phyloP scores from a whole-genome alignment of 345 rosid genomes.

The Linum usitatissimum region DNA sequence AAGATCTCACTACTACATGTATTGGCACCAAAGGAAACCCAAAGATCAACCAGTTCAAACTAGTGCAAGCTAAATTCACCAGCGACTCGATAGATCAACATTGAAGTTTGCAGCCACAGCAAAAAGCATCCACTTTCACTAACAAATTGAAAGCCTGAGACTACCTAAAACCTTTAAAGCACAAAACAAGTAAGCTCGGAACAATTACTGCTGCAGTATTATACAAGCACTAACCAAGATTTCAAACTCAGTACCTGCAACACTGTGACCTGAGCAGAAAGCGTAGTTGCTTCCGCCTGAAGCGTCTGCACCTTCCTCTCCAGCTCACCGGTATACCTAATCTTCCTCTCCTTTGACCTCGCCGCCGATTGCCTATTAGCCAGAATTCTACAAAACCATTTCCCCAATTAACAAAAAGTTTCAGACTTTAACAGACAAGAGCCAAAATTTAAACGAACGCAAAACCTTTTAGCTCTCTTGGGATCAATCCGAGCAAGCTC shows the following conservation, averaged over 20 bases:
- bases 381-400: conserved; percentile 46
- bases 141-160: neutral
- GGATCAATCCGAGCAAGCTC: conserved; percentile 93
- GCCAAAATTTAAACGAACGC: neutral
- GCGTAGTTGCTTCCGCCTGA: conserved; percentile 90
- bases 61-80: too few species aligned
- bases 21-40: too few species aligned
- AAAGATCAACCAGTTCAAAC: too few species aligned
- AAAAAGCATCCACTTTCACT: too few species aligned
- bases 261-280: conserved; percentile 93
- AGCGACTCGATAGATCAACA: too few species aligned
- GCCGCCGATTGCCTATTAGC: conserved; percentile 96
- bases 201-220: neutral
- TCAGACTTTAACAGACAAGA: neutral
- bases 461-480: conserved; percentile 85
- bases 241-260: conserved; percentile 44
- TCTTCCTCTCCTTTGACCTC: conserved; percentile 89
- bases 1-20: too few species aligned
- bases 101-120: too few species aligned
- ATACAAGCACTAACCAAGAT: neutral
- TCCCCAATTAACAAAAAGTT: neutral
- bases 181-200: neutral
- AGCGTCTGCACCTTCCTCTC: conserved; percentile 98
- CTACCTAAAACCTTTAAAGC: neutral
- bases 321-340: conserved; percentile 67